Evolutionary conservation across 75 land plant genomes (phyloP).

Genomic region (Azolla pinnata): DNA sequence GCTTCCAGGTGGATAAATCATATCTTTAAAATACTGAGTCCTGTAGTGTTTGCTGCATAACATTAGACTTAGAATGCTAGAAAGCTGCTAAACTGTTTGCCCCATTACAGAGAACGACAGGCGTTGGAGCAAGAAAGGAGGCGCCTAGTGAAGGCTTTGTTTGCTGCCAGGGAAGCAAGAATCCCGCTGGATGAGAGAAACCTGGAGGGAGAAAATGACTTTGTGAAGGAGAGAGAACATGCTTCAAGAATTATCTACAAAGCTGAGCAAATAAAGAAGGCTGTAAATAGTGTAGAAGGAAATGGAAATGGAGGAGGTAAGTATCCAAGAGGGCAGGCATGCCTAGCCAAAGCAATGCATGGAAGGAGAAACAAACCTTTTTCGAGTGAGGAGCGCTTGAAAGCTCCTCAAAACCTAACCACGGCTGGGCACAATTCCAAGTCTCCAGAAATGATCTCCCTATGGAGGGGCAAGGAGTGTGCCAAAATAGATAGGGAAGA

Average conservation of each 20-base stretch:
- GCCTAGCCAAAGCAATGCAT: no score
- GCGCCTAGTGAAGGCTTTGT: constrained; percentile 8
- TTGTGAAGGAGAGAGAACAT: constrained; percentile 16
- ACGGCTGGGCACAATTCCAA: neutral
- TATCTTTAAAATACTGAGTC: no score
- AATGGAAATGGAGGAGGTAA: constrained; percentile 7
- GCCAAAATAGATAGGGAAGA: constrained; percentile 14
- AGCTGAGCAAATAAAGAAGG: constrained; percentile 9
- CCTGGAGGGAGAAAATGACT: constrained; percentile 13
- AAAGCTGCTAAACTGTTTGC: no score
- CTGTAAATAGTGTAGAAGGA: constrained; percentile 6
- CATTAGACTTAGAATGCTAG: no score
- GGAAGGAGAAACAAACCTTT: no score
- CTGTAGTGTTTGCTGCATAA: no score
- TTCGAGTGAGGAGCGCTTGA: no score
- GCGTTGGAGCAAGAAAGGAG: constrained; percentile 29
- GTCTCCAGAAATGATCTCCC: constrained; percentile 7
- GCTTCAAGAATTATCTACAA: constrained; percentile 5
- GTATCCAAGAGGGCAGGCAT: no score
- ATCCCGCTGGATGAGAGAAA: constrained; percentile 16
- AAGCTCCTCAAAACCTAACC: no score
- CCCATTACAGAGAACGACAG: constrained; percentile 25
- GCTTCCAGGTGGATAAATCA: constrained; percentile 20
- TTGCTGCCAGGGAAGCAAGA: constrained; percentile 15
- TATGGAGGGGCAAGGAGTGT: constrained; percentile 14